Conservation (phyloP, 148 eudicot species). For the Amaranthus palmeri region DNA sequence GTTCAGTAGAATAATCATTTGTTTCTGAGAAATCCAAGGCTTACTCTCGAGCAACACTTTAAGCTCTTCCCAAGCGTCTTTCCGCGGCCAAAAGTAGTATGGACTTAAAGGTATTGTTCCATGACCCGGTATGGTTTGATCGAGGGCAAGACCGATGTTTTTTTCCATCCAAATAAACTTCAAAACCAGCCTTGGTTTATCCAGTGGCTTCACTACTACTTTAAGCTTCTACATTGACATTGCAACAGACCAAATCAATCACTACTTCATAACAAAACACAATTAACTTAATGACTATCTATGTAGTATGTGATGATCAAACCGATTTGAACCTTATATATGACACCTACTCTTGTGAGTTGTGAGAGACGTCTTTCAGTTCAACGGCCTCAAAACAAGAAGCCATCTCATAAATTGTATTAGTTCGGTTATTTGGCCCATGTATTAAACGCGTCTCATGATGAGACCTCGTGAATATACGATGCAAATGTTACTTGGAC, state of each 20-base stretch:
- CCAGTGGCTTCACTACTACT: slow-evolving; percentile 68
- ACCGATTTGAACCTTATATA: no score
- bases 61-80: slow-evolving; percentile 98
- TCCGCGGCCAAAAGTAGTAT: slow-evolving; percentile 95
- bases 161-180: slow-evolving; percentile 98
- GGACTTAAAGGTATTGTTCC: slow-evolving; percentile 85
- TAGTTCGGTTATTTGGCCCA: no score
- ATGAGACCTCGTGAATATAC: no score
- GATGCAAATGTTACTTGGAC: no score
- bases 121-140: slow-evolving; percentile 78
- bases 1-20: slow-evolving; percentile 79
- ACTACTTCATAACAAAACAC: not conserved
- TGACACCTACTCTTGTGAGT: no score
- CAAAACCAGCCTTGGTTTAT: slow-evolving; percentile 75
- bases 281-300: not conserved
- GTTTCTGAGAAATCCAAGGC: slow-evolving; percentile 87
- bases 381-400: no score
- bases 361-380: no score
- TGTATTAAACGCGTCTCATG: no score
- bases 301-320: no score
- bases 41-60: slow-evolving; percentile 79
- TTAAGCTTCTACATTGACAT: slow-evolving; percentile 48
- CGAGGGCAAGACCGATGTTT: slow-evolving; percentile 76
- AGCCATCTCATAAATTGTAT: no score
- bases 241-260: slow-evolving; percentile 4